phyloP scores from a whole-genome alignment of 2,329 filamentous ascomycete species.

The Aaosphaeria pasadenensis region DNA sequence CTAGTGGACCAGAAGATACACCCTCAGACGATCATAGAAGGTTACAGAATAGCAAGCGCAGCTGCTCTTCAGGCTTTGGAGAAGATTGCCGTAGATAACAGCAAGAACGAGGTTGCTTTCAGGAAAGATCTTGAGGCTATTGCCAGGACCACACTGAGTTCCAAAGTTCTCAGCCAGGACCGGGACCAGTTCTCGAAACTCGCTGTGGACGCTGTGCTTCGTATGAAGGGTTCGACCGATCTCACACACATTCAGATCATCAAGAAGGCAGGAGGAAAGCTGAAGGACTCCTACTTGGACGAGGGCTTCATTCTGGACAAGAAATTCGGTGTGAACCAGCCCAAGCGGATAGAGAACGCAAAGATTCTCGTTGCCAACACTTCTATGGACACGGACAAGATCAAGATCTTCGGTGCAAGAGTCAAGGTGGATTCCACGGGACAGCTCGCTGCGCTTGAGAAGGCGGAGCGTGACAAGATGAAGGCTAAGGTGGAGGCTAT shows the following conservation, averaged over 20 bases:
- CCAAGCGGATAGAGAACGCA: constrained; percentile 93
- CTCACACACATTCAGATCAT: constrained; percentile 98
- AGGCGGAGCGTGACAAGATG: constrained; percentile 99
- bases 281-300: constrained; percentile 95
- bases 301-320: constrained; percentile 99
- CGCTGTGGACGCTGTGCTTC: constrained; percentile 85
- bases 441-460: constrained; percentile 97
- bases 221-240: constrained; percentile 86
- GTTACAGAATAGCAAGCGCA: constrained; percentile 92
- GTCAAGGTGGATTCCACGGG: constrained; percentile 96
- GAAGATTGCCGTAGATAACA: constrained; percentile 84
- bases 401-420: constrained; percentile 97
- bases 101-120: constrained; percentile 78
- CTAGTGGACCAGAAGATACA: constrained; percentile 98
- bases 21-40: constrained; percentile 98
- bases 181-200: constrained; percentile 86
- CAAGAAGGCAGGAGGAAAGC: constrained; percentile 97
- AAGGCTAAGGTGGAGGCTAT: constrained; percentile 98
- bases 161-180: constrained; percentile 94
- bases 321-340: constrained; percentile 98
- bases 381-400: constrained; percentile 99
- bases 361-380: constrained; percentile 99
- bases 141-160: constrained; percentile 91
- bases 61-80: constrained; percentile 84
- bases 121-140: constrained; percentile 86